A percentile compares a stretch with the other conserved stretches of the same genome.
Evolutionary conservation across 306 rosid species (phyloP).

Genomic region (Trifolium pratense): DNA sequence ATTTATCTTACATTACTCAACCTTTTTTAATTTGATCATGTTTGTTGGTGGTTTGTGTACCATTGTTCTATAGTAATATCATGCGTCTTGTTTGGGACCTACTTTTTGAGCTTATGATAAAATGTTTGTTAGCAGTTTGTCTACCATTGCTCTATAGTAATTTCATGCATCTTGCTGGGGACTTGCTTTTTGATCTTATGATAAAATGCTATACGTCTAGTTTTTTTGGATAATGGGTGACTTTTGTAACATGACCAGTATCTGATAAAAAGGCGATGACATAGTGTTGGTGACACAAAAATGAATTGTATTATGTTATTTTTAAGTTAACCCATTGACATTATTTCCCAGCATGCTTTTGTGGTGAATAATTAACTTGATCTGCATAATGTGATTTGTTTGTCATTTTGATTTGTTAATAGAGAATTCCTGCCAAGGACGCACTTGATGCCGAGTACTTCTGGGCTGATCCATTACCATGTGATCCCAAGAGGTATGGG

Average conservation of each 20-base stretch:
- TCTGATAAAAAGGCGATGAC: not conserved
- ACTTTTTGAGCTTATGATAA: no score
- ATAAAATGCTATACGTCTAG: conserved; percentile 11
- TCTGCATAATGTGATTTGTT: conserved; percentile 5
- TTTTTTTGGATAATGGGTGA: conserved; percentile 8
- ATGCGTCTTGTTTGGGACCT: no score
- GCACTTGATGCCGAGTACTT: conserved; percentile 82
- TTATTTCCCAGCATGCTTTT: not conserved
- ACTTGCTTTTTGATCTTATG: no score
- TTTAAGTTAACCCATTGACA: conserved; percentile 4
- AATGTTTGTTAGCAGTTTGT: no score
- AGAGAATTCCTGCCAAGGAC: conserved; percentile 74
- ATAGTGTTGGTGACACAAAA: conserved; percentile 1
- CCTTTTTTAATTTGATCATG: conserved; percentile 12
- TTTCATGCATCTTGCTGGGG: no score
- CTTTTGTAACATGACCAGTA: not conserved
- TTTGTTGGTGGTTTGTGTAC: conserved; percentile 2
- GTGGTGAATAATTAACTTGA: no score
- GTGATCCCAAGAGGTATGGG: conserved; percentile 71
- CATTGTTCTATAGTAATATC: not conserved
- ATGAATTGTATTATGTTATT: not conserved
- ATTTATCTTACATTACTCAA: not conserved
- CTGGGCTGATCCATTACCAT: conserved; percentile 79
- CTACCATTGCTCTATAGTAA: no score
- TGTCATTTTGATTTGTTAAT: conserved; percentile 28